Conservation (phyloP, 1,284 basidiomycete species). For the Veloporphyrellus conicus region DNA sequence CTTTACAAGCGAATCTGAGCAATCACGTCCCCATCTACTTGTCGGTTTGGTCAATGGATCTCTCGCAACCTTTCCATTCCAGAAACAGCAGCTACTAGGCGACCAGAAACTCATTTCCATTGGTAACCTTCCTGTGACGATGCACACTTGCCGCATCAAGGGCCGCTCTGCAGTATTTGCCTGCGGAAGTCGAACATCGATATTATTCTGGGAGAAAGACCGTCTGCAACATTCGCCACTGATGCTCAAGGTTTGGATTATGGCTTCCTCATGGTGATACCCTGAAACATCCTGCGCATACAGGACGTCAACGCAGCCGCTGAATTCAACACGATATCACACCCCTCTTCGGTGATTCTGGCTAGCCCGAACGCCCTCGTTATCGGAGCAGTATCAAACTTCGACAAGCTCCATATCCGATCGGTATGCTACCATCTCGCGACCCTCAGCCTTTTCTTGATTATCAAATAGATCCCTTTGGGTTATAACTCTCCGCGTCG, state of each 20-base stretch:
- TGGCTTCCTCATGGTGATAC: neutral
- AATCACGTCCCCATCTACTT: slow-evolving; percentile 57
- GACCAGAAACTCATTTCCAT: slow-evolving; percentile 60
- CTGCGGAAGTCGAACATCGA: slow-evolving; percentile 56
- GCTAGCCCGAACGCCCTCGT: slow-evolving; percentile 53
- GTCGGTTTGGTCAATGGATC: slow-evolving; percentile 80
- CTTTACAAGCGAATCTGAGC: slow-evolving; percentile 44
- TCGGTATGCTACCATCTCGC: slow-evolving; percentile 47
- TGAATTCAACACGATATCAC: slow-evolving; percentile 45
- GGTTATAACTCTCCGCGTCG: slow-evolving; percentile 64
- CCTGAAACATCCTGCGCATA: neutral
- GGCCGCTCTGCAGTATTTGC: slow-evolving; percentile 58
- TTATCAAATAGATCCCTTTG: slow-evolving; percentile 51
- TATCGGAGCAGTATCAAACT: slow-evolving; percentile 62
- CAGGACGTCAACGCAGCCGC: slow-evolving; percentile 62
- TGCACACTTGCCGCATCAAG: slow-evolving; percentile 51
- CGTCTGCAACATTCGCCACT: slow-evolving; percentile 68
- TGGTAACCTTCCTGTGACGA: slow-evolving; percentile 63
- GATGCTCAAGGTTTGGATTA: slow-evolving; percentile 59
- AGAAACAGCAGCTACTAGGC: slow-evolving; percentile 42
- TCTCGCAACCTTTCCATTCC: slow-evolving; percentile 55
- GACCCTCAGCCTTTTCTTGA: slow-evolving; percentile 9
- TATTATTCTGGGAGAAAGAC: slow-evolving; percentile 66
- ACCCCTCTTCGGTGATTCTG: slow-evolving; percentile 55
- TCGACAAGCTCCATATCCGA: slow-evolving; percentile 80